These are phyloP conservation scores for Tylopilus vinaceipallidus DNA, from an alignment of 768 basidiomycete species.

Conservation along the genomic window DNA sequence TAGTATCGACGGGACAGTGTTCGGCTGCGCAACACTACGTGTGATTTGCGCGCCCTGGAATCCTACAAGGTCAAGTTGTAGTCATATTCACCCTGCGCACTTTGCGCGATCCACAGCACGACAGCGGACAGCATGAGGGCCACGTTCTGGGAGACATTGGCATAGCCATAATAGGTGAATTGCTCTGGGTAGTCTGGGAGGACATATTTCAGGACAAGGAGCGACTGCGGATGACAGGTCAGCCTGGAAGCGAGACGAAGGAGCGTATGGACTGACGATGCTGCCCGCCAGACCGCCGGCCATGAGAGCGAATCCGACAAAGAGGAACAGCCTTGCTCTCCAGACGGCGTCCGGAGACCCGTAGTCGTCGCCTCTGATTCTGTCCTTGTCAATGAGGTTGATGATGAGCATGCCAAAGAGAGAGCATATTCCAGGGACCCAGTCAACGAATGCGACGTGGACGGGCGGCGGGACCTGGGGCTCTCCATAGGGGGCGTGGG, in stretches of 20 bases:
- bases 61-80: conserved; percentile 79
- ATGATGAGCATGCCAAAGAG: conserved; percentile 90
- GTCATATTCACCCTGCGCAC: conserved; percentile 83
- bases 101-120: conserved; percentile 92
- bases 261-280: conserved; percentile 58
- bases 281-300: conserved; percentile 98
- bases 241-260: background rate
- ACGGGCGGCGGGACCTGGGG: conserved; percentile 71
- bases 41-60: too few species aligned
- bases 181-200: conserved; percentile 70
- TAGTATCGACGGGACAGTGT: too few species aligned
- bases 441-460: conserved; percentile 91
- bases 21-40: too few species aligned
- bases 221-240: conserved; percentile 50
- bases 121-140: conserved; percentile 82
- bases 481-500: conserved; percentile 68
- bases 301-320: conserved; percentile 96
- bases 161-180: conserved; percentile 89
- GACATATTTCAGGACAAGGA: conserved; percentile 89
- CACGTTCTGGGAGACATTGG: conserved; percentile 93
- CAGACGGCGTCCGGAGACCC: conserved; percentile 85
- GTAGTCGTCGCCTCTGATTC: conserved; percentile 77
- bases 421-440: conserved; percentile 95
- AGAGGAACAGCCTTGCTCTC: conserved; percentile 88
- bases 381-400: conserved; percentile 93